phyloP scores from a whole-genome alignment of 2,329 filamentous ascomycete species.

The Fusarium pilosicola region DNA sequence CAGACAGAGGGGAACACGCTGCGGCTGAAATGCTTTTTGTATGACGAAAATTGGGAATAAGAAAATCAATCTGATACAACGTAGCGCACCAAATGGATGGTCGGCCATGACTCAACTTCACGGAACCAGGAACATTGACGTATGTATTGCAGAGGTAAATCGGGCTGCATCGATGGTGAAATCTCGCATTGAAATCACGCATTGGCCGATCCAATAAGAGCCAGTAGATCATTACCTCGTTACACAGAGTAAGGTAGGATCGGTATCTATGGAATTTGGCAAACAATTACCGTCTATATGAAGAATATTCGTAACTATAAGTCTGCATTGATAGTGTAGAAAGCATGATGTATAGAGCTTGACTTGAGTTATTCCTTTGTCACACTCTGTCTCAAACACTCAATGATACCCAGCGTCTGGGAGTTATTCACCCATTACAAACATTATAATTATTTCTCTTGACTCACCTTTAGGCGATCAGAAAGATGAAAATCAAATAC shows the following conservation, averaged over 20 bases:
- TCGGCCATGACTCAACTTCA: slow-evolving; percentile 1
- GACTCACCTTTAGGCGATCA: background rate
- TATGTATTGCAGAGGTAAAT: slow-evolving; percentile 5
- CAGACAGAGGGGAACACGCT: background rate
- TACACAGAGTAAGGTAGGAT: background rate
- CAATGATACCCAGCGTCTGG: background rate
- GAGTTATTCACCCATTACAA: background rate
- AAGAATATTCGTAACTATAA: background rate
- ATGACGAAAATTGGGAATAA: background rate
- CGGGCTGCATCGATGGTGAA: slow-evolving; percentile 30
- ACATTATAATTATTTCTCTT: too few species aligned
- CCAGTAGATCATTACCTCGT: slow-evolving; percentile 7
- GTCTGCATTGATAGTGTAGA: background rate
- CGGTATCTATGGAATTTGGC: background rate
- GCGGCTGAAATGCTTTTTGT: background rate
- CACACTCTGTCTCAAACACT: background rate
- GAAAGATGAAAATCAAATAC: background rate
- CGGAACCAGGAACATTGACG: slow-evolving; percentile 10
- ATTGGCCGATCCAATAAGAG: slow-evolving; percentile 9
- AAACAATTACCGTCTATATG: background rate
- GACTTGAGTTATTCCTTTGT: background rate
- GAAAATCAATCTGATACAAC: background rate
- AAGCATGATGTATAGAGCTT: background rate
- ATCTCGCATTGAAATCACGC: slow-evolving; percentile 30
- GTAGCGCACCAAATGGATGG: slow-evolving; percentile 8